Conservation (phyloP, 2,329 filamentous ascomycete genomes). For the Ophiostoma sp. region DNA sequence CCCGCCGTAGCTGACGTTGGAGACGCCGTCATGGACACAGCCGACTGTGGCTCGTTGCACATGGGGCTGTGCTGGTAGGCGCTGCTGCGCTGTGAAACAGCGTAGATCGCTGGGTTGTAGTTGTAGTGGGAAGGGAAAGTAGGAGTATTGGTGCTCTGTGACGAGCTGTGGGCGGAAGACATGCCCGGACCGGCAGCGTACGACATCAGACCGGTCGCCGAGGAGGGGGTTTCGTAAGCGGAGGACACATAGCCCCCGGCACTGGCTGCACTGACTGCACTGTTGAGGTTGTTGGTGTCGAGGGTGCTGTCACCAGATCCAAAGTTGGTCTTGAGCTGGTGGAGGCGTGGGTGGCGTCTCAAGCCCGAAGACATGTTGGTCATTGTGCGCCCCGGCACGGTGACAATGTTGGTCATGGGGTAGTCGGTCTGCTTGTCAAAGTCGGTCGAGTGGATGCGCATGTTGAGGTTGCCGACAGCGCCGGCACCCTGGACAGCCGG, state of each 20-base stretch:
- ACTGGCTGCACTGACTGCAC: not conserved
- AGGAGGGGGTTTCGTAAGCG: not conserved
- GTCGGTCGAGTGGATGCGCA: constrained; percentile 18
- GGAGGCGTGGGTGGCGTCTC: constrained; percentile 21
- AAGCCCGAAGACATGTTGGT: not conserved
- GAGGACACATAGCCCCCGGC: not conserved
- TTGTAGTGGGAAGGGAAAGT: no score
- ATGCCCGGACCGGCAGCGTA: not conserved
- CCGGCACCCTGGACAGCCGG: not conserved
- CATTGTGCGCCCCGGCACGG: not conserved
- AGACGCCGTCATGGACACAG: constrained; percentile 22
- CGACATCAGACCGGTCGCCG: not conserved
- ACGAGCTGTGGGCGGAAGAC: not conserved
- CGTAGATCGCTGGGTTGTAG: not conserved
- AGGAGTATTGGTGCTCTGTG: no score
- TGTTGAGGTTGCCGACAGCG: not conserved
- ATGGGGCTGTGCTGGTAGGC: not conserved
- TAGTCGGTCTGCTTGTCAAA: not conserved
- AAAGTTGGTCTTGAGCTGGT: constrained; percentile 26
- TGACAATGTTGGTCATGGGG: constrained; percentile 7
- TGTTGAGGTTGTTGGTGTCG: not conserved
- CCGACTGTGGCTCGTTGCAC: constrained; percentile 23
- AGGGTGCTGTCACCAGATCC: not conserved
- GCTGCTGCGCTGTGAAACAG: not conserved
- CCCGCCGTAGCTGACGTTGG: constrained; percentile 28